Percentiles rank a stretch among this genome's conserved stretches.
Conservation (phyloP, 345 rosid genomes). For the Abelmoschus esculentus region DNA sequence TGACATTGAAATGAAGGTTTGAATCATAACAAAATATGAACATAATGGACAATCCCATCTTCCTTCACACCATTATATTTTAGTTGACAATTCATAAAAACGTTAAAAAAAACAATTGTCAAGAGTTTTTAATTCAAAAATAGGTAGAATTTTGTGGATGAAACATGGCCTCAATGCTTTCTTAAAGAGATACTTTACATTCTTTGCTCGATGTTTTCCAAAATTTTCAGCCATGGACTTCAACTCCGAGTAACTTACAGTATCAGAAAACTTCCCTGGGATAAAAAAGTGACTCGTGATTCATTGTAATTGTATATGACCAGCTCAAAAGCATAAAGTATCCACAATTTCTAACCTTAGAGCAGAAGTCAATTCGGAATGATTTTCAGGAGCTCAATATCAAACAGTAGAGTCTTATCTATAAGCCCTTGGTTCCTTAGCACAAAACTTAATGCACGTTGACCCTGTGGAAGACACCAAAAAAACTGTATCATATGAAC, state of each 20-base stretch:
- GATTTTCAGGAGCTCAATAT: constrained; percentile 83
- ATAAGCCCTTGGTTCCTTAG: constrained; percentile 89
- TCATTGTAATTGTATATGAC: neutral
- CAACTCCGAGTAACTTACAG: neutral
- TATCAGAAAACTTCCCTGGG: constrained; percentile 8
- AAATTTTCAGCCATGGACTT: neutral
- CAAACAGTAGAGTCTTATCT: constrained; percentile 89
- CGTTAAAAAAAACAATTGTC: neutral
- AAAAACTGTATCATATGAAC: neutral
- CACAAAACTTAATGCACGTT: constrained; percentile 91
- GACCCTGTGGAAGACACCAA: constrained; percentile 47
- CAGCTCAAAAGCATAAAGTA: neutral
- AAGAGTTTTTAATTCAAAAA: neutral
- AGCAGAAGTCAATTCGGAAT: constrained; percentile 32
- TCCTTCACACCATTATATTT: neutral
- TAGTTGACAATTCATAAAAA: neutral
- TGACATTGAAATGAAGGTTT: neutral
- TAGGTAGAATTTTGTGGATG: neutral
- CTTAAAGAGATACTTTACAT: neutral
- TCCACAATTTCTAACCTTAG: constrained; percentile 9
- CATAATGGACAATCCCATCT: neutral
- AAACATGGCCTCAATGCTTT: neutral
- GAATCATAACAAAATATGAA: neutral
- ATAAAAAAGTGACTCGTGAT: neutral
- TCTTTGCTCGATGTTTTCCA: neutral